These are phyloP conservation scores for Aeschynomene evenia DNA, from an alignment of 306 rosid species.

Conservation along the genomic window DNA sequence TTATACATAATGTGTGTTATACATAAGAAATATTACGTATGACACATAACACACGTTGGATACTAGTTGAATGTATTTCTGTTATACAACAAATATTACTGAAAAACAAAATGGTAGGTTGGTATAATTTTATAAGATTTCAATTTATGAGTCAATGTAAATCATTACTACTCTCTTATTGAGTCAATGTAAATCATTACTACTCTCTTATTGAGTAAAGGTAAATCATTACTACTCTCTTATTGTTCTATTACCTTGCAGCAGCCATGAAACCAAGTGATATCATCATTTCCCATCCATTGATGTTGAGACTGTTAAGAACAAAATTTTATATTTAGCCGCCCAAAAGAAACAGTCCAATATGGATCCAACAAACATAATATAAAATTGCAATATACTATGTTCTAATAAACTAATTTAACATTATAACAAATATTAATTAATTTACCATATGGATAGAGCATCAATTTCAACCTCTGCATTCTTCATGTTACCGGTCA, in stretches of 20 bases:
- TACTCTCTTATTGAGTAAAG: too few species aligned
- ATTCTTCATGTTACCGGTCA: slow-evolving; percentile 48
- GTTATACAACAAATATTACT: too few species aligned
- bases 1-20: too few species aligned
- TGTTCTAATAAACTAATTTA: too few species aligned
- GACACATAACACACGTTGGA: too few species aligned
- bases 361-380: not conserved
- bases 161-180: not conserved
- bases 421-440: too few species aligned
- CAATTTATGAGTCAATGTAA: not conserved
- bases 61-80: too few species aligned
- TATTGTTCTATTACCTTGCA: slow-evolving; percentile 44
- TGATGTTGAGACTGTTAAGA: slow-evolving; percentile 48
- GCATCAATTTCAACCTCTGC: slow-evolving; percentile 57
- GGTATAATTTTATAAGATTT: too few species aligned
- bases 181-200: not conserved
- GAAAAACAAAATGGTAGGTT: not conserved
- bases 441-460: slow-evolving; percentile 50
- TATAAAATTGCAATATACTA: not conserved
- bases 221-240: too few species aligned
- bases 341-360: not conserved
- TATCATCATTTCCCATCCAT: slow-evolving; percentile 58
- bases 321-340: not conserved
- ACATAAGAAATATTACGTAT: too few species aligned
- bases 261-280: slow-evolving; percentile 50